Percentiles rank a stretch among this genome's conserved stretches.
Evolutionary conservation across 805 yeast species (phyloP).

Genomic region (Candida takata): DNA sequence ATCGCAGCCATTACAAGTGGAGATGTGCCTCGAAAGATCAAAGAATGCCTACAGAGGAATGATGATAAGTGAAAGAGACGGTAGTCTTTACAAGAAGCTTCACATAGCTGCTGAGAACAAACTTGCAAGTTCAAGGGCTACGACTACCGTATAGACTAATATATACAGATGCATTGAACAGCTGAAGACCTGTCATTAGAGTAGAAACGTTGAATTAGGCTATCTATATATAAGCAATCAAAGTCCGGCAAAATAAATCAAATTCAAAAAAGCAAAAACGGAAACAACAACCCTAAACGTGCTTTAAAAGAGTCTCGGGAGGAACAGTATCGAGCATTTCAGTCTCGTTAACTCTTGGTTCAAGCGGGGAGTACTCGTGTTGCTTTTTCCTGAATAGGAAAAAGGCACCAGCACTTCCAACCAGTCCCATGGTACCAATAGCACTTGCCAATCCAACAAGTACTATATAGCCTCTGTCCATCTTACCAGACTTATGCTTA

Average conservation of each 20-base stretch:
- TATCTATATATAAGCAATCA: too few species aligned
- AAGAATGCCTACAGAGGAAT: conserved; percentile 24
- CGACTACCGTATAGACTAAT: too few species aligned
- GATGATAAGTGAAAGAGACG: conserved; percentile 18
- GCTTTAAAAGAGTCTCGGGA: conserved; percentile 44
- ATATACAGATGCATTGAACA: too few species aligned
- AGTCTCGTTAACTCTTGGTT: conserved; percentile 51
- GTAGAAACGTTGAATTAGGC: too few species aligned
- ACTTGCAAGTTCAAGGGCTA: too few species aligned
- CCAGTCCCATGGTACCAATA: conserved; percentile 37
- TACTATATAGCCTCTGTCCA: conserved; percentile 55
- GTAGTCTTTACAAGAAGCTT: conserved; percentile 14
- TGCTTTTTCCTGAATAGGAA: conserved; percentile 31
- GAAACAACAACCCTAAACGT: conserved; percentile 11
- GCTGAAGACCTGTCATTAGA: too few species aligned
- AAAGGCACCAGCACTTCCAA: conserved; percentile 35
- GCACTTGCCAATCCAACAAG: conserved; percentile 65
- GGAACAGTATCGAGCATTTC: conserved; percentile 59
- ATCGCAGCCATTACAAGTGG: conserved; percentile 23
- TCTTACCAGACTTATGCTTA: conserved; percentile 17
- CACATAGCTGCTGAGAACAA: conserved; percentile 1
- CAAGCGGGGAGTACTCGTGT: conserved; percentile 37
- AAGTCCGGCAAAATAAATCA: too few species aligned
- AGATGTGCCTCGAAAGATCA: conserved; percentile 24
- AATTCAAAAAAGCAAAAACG: too few species aligned